Conservation (phyloP, 2,329 filamentous ascomycete species). For the Teratosphaeria viscida region DNA sequence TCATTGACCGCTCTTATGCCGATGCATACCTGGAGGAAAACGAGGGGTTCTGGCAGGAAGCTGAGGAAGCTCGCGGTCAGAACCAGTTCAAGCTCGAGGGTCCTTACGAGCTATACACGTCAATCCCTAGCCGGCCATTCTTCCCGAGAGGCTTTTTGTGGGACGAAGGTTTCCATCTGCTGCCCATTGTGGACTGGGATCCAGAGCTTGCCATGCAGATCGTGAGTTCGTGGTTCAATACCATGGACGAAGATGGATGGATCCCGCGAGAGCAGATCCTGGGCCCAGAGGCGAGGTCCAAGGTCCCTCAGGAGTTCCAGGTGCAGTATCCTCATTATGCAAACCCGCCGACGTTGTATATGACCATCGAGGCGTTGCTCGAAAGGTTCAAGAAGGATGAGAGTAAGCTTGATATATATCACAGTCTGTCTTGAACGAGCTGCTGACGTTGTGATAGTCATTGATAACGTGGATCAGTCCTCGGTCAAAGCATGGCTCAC, state of each 20-base stretch:
- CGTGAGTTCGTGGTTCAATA: slow-evolving; percentile 86
- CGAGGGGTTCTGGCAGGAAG: slow-evolving; percentile 90
- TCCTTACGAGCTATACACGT: slow-evolving; percentile 81
- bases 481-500: slow-evolving; percentile 61
- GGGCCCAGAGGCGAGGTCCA: slow-evolving; percentile 81
- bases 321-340: slow-evolving; percentile 95
- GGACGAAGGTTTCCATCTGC: slow-evolving; percentile 94
- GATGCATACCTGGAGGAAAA: slow-evolving; percentile 89
- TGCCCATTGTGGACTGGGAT: slow-evolving; percentile 90
- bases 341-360: slow-evolving; percentile 89
- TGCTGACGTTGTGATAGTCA: slow-evolving; percentile 1
- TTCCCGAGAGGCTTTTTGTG: slow-evolving; percentile 94
- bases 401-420: neutral
- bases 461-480: slow-evolving; percentile 45
- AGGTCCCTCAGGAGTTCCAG: slow-evolving; percentile 87
- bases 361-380: slow-evolving; percentile 75
- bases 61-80: slow-evolving; percentile 64
- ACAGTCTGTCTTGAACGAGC: neutral
- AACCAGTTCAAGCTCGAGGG: slow-evolving; percentile 63
- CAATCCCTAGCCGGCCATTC: slow-evolving; percentile 85
- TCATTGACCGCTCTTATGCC: slow-evolving; percentile 87
- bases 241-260: slow-evolving; percentile 97
- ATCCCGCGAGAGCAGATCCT: slow-evolving; percentile 94
- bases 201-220: slow-evolving; percentile 78
- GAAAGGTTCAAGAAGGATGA: slow-evolving; percentile 50